These are phyloP conservation scores for Phytophthora pseudosyringae DNA, from an alignment of 352 stramenopile species.

Conservation along the genomic window DNA sequence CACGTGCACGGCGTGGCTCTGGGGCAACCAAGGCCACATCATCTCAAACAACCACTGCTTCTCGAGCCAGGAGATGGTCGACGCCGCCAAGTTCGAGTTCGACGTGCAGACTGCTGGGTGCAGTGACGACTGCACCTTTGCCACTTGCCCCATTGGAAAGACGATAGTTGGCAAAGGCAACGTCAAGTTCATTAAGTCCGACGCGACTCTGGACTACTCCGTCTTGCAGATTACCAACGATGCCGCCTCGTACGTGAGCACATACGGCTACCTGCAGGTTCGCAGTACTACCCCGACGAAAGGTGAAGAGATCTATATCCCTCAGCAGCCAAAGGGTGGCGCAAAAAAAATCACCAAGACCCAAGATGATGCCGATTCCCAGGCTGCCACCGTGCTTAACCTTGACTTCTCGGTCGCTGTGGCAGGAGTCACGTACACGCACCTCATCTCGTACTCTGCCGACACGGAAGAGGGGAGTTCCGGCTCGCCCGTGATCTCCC, in stretches of 20 bases:
- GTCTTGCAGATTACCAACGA: conserved; percentile 57
- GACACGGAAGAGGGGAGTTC: conserved; percentile 75
- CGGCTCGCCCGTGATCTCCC: conserved; percentile 63
- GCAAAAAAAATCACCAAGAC: conserved; percentile 66
- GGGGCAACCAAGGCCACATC: conserved; percentile 64
- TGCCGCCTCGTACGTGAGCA: conserved; percentile 40
- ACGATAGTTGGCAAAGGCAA: conserved; percentile 45
- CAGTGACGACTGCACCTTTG: conserved; percentile 50
- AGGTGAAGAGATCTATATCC: conserved; percentile 70
- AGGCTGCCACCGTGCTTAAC: conserved; percentile 31
- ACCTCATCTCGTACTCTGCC: conserved; percentile 68
- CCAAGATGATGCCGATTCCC: conserved; percentile 38
- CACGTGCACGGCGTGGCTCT: conserved; percentile 57
- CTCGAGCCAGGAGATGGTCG: conserved; percentile 47
- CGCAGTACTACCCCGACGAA: conserved; percentile 45
- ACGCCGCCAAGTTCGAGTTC: conserved; percentile 58
- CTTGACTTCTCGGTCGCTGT: conserved; percentile 48
- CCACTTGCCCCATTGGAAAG: conserved; percentile 45
- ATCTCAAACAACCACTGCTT: conserved; percentile 77
- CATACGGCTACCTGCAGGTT: conserved; percentile 67
- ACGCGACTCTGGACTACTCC: conserved; percentile 59
- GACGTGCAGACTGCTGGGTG: conserved; percentile 61
- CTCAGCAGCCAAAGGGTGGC: conserved; percentile 62
- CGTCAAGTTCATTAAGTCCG: conserved; percentile 64
- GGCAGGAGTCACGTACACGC: conserved; percentile 32